phyloP scores from a whole-genome alignment of 768 basidiomycete genomes.

The Chalciporus sphaerocephalus region DNA sequence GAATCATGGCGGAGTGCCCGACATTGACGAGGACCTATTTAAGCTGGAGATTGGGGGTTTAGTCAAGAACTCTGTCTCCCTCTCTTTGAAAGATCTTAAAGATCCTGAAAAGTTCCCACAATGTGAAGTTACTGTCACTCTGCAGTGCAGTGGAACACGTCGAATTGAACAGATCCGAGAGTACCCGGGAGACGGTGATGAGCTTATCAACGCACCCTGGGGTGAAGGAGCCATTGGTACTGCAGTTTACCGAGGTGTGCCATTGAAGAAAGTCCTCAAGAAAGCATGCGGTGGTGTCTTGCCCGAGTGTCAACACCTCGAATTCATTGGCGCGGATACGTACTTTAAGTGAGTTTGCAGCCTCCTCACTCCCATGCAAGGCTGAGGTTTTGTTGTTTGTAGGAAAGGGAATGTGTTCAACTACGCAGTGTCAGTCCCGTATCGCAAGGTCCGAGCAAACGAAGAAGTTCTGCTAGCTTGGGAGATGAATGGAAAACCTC shows the following conservation, averaged over 20 bases:
- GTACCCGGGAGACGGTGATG: conserved; percentile 54
- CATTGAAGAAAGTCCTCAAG: conserved; percentile 52
- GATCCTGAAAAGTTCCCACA: conserved; percentile 46
- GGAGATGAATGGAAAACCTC: conserved; percentile 25
- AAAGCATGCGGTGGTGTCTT: conserved; percentile 47
- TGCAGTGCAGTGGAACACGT: conserved; percentile 52
- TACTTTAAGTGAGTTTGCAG: conserved; percentile 43
- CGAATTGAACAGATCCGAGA: conserved; percentile 49
- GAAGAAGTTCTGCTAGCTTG: conserved; percentile 39
- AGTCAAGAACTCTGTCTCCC: conserved; percentile 41
- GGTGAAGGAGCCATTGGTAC: conserved; percentile 52
- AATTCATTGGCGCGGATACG: conserved; percentile 55
- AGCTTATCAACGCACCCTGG: conserved; percentile 50
- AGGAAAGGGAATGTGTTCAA: conserved; percentile 38
- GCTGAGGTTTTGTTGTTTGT: neutral
- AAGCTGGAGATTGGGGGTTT: conserved; percentile 51
- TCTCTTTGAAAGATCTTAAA: conserved; percentile 46
- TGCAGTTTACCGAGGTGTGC: conserved; percentile 49
- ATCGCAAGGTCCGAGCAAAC: conserved; percentile 43
- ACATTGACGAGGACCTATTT: conserved; percentile 43
- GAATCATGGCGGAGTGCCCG: conserved; percentile 51
- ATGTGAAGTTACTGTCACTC: conserved; percentile 46
- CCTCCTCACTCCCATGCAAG: neutral
- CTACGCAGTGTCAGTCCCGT: conserved; percentile 48
- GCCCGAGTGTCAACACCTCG: conserved; percentile 47